These are phyloP conservation scores for Cynanchum wilfordii DNA, from an alignment of 257 asterid species.

Conservation along the genomic window DNA sequence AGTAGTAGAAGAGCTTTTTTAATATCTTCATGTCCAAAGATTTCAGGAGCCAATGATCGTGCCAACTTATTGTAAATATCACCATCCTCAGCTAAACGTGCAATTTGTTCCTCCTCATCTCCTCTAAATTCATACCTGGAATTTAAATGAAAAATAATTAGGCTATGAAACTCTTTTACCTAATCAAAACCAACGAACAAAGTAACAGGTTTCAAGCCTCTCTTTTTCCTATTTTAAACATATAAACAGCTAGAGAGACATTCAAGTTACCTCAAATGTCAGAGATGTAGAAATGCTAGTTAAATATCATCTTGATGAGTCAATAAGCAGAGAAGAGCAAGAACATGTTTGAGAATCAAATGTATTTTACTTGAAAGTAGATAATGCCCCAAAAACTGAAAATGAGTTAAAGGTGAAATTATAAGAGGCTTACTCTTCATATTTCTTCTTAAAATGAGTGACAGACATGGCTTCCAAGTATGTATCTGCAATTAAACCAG, in stretches of 20 bases:
- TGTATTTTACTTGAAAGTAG: slow-evolving; percentile 5
- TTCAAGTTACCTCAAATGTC: neutral
- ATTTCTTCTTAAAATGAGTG: slow-evolving; percentile 85
- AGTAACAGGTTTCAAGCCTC: neutral
- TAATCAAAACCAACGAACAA: neutral
- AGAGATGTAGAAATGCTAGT: neutral
- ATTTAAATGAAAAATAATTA: neutral
- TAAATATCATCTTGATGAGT: neutral
- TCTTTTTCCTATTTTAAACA: neutral
- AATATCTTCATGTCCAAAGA: slow-evolving; percentile 90
- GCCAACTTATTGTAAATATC: slow-evolving; percentile 78
- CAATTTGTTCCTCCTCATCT: slow-evolving; percentile 77
- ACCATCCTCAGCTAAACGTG: slow-evolving; percentile 88
- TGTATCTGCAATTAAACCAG: slow-evolving; percentile 97
- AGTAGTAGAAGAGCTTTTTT: slow-evolving; percentile 96
- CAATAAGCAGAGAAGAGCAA: neutral
- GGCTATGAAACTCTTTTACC: neutral
- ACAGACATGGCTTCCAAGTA: slow-evolving; percentile 97
- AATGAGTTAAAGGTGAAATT: neutral
- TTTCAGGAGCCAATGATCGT: slow-evolving; percentile 88
- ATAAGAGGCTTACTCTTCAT: slow-evolving; percentile 71
- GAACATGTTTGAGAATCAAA: neutral
- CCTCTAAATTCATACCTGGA: slow-evolving; percentile 61
- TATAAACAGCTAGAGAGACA: neutral
- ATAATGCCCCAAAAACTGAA: neutral